phyloP scores from a whole-genome alignment of 305 asterid genomes.

The Andrographis paniculata region DNA sequence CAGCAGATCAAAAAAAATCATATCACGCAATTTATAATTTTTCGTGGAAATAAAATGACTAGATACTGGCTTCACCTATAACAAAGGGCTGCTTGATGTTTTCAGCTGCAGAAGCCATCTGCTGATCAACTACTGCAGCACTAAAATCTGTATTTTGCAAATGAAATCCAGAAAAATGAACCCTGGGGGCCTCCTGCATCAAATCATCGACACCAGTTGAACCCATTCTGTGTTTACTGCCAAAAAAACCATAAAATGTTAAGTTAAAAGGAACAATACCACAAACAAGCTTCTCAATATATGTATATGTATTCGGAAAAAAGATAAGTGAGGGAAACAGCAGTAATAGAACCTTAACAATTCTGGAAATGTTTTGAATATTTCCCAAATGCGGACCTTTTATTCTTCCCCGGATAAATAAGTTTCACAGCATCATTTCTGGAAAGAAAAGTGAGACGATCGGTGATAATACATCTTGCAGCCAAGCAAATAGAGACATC shows the following conservation, averaged over 20 bases:
- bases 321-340: not conserved
- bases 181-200: conserved; percentile 82
- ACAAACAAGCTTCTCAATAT: not conserved
- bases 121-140: conserved; percentile 35
- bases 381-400: not conserved
- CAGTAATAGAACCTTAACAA: not conserved
- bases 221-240: conserved; percentile 50
- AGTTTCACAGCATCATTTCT: no score
- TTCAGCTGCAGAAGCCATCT: conserved; percentile 42
- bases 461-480: not conserved
- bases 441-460: no score
- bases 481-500: not conserved
- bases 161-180: conserved; percentile 91
- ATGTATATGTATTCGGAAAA: not conserved
- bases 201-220: conserved; percentile 75
- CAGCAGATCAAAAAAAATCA: not conserved
- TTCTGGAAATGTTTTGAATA: not conserved
- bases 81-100: conserved; percentile 78
- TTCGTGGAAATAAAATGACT: conserved; percentile 13
- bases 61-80: conserved; percentile 49
- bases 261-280: not conserved
- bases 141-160: conserved; percentile 30
- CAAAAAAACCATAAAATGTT: not conserved
- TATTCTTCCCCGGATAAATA: not conserved
- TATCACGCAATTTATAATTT: conserved; percentile 8